These are phyloP conservation scores for Rugonectria rugulosa DNA, from an alignment of 2,329 filamentous ascomycete genomes.

Conservation along the genomic window DNA sequence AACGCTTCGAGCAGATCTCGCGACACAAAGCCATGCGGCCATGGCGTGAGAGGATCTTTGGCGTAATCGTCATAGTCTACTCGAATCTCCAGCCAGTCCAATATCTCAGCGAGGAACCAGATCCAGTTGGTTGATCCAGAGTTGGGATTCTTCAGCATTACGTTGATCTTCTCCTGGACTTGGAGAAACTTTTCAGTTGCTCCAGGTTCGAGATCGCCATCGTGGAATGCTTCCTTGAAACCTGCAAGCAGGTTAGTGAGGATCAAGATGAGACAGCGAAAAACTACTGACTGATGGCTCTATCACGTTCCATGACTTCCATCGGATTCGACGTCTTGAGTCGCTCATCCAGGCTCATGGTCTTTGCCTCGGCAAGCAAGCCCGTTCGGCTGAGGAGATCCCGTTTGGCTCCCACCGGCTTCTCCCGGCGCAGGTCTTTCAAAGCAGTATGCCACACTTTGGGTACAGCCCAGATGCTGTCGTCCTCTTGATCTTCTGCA, in stretches of 20 bases:
- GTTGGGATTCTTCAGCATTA: constrained; percentile 23
- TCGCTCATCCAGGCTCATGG: constrained; percentile 8
- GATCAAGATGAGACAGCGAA: accelerated
- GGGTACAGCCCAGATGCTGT: constrained; percentile 32
- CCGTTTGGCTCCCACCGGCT: neutral
- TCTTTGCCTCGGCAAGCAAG: constrained; percentile 1
- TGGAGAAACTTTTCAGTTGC: constrained; percentile 26
- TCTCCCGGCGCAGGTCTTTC: constrained; percentile 15
- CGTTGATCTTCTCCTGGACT: constrained; percentile 26
- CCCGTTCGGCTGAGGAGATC: constrained; percentile 24
- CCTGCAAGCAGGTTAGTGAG: constrained; percentile 16
- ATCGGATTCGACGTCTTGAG: constrained; percentile 19
- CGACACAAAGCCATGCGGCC: constrained; percentile 37
- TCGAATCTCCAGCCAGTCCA: constrained; percentile 34
- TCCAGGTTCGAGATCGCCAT: constrained; percentile 38
- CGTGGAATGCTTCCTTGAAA: constrained; percentile 39
- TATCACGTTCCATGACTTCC: constrained; percentile 38
- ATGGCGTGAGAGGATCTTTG: constrained; percentile 25
- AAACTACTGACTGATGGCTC: constrained; percentile 28
- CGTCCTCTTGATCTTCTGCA: constrained; percentile 17
- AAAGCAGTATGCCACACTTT: constrained; percentile 35
- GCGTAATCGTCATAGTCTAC: constrained; percentile 28
- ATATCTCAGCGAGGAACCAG: constrained; percentile 31
- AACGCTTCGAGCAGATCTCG: constrained; percentile 38
- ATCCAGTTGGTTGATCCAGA: constrained; percentile 33